Percentiles rank a stretch among this genome's conserved stretches.
Conservation (phyloP, 1,284 basidiomycete genomes). For the Tilletia horrida region DNA sequence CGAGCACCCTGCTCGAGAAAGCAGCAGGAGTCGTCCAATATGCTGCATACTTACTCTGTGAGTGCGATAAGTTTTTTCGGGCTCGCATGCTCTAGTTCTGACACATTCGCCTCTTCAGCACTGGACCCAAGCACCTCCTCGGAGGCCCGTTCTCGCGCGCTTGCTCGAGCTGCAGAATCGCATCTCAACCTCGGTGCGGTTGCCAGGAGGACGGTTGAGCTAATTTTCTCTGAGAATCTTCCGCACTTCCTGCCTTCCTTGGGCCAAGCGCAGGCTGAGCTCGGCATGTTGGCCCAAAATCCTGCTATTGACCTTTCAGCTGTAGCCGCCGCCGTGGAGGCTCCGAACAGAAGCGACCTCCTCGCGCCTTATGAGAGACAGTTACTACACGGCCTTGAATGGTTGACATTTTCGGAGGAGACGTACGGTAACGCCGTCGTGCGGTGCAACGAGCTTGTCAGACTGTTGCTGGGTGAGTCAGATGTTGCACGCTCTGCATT, state of each 20-base stretch:
- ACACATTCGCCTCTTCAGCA: slow-evolving; percentile 54
- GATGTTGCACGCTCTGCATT: background rate
- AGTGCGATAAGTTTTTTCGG: background rate
- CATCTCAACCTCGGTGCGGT: slow-evolving; percentile 78
- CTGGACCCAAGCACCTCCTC: slow-evolving; percentile 70
- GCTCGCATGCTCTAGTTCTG: background rate
- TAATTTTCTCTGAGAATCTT: slow-evolving; percentile 62
- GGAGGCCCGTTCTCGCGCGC: slow-evolving; percentile 68
- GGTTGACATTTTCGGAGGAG: slow-evolving; percentile 6
- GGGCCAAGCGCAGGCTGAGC: slow-evolving; percentile 22
- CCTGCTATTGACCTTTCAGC: background rate
- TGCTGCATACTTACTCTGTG: slow-evolving; percentile 69
- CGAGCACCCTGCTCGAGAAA: slow-evolving; percentile 76
- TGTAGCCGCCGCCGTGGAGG: background rate
- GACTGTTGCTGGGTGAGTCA: background rate
- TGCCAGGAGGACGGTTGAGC: slow-evolving; percentile 74
- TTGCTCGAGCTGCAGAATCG: slow-evolving; percentile 75
- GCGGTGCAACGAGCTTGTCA: slow-evolving; percentile 1
- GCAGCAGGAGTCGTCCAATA: slow-evolving; percentile 85
- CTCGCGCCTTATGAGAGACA: slow-evolving; percentile 26
- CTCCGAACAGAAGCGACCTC: background rate
- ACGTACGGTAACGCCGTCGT: background rate
- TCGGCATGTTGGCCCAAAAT: slow-evolving; percentile 24
- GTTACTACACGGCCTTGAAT: slow-evolving; percentile 28
- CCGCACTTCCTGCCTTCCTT: slow-evolving; percentile 44